Conservation (phyloP, 1,139 yeast genomes). For the Diutina mesorugosa region DNA sequence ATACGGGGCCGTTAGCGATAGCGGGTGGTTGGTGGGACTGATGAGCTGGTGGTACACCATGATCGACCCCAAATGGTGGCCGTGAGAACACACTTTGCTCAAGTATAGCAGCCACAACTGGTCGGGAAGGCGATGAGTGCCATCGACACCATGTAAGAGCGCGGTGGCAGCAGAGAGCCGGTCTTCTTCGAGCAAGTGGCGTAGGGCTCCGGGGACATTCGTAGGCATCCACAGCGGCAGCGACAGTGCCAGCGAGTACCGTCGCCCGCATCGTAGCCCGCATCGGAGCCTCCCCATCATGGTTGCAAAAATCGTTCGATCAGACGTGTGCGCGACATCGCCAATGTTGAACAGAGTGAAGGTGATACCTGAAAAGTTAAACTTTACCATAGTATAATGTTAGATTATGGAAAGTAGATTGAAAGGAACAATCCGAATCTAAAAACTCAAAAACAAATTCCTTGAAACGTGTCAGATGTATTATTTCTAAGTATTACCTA, state of each 20-base stretch:
- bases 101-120: not conserved
- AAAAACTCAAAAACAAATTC: too few species aligned
- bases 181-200: not conserved
- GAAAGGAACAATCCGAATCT: too few species aligned
- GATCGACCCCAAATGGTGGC: not conserved
- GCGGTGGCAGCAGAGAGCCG: not conserved
- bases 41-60: constrained; percentile 1
- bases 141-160: not conserved
- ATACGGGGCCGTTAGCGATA: not conserved
- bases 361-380: too few species aligned
- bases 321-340: not conserved
- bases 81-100: not conserved
- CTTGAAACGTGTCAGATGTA: too few species aligned
- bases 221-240: not conserved
- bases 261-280: not conserved
- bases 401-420: too few species aligned
- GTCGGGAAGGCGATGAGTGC: not conserved
- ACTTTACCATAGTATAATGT: too few species aligned
- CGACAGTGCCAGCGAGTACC: not conserved
- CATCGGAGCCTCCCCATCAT: not conserved
- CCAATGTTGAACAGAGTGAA: too few species aligned
- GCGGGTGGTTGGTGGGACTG: not conserved
- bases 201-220: not conserved
- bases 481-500: too few species aligned
- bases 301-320: not conserved